Base-by-base conservation (phyloP, 768 basidiomycete species). In the Jaapia argillacea region DNA sequence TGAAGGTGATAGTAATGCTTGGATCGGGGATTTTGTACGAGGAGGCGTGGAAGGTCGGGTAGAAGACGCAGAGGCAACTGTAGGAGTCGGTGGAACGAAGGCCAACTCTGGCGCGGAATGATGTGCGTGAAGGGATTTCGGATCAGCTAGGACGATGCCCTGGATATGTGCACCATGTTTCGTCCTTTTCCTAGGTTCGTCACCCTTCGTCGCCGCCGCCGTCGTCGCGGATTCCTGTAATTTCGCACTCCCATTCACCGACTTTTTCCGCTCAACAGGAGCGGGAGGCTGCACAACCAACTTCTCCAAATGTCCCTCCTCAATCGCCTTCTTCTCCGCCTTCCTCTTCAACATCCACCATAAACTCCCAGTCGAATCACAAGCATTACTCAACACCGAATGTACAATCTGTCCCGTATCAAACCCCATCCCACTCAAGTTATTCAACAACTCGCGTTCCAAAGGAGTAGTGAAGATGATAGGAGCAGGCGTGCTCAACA, bases 331-430 rank as follows among this genome's bases (percentile, higher is more conserved):
- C 62, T 78, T 68, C 76, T 73, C 91, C 16, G 79, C 75, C 54
- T 81, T 92, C 58, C 80, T 76, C 59, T 80, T 84, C 40, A 97
- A 67, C 75, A 94, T 88, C 96, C 96, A 99, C 93, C 93, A 99
- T 5, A 89, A 63, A 1, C 93, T 89, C 6, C 90, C 85, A 10
- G 85, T 74, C 0, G 86, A 75, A 61, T 99, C 94, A 54, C 94
- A 99, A 1, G 94, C 94, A 61, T 97, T 79, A 23, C 74, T 81
- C 37, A 86, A 69, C 10, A 98, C 96, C 0, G 85, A 89, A 58
- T 98, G 93, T n/a, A 84, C 82, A 40, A 97, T 83, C 63, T 99
- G 94, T 13, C 86, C 89, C 0, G 85, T 88, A 60, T 98, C 96
- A 47, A 99, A 79, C 0, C 96, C 94, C 4, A 96, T 66, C 21